Evolutionary conservation across 345 rosid species (phyloP), one percentile per base, ranked within the genome.

Genomic region (Aegle marmelos): DNA sequence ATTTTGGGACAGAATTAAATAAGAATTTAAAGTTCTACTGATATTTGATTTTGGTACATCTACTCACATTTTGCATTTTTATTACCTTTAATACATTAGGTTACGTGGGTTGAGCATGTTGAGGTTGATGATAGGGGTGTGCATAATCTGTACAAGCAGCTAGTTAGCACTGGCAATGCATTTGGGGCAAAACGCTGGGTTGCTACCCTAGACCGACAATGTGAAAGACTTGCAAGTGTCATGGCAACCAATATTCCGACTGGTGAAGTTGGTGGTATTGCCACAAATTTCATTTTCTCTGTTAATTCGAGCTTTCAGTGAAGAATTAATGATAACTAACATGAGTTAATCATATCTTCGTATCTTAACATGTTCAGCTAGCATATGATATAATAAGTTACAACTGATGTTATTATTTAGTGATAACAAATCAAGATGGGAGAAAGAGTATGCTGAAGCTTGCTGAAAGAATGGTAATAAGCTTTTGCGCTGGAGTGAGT

Each of bases 161-260:
- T 93, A 0, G 88, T 94, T 21, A 65, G 65, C 80, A 79, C 90
- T 6, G 98, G 98, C 19, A 87, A 89, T 58, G 98, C 94, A 14
- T 93, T 93, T 58, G 97, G 95, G 19, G 99, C 98, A 16, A 93
- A 79, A 78, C 96, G 98, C 22, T 97, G 99, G 99, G 80, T 94
- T 33, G 87, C 94, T 11, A 91, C 92, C 9, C 78, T 97, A 14
- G 90, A 90, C n/a, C 88, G 98, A 72, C 94, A 94, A 62, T 88
- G 98, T 41, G 95, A 94, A 84, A 78, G 98, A 27, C 89, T 91
- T 10, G 92, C 98, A 6, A 88, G 94, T 76, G 90, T 89, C 66
- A 78, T 88, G 88, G 89, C 94, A 36, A 82, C 88, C 39, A 88
- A 78, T 74, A 72, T 89, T 73, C 90, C 93, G 22, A 78, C 90